phyloP scores from a whole-genome alignment of 2,329 filamentous ascomycete genomes.

The Grosmannia penicillata region DNA sequence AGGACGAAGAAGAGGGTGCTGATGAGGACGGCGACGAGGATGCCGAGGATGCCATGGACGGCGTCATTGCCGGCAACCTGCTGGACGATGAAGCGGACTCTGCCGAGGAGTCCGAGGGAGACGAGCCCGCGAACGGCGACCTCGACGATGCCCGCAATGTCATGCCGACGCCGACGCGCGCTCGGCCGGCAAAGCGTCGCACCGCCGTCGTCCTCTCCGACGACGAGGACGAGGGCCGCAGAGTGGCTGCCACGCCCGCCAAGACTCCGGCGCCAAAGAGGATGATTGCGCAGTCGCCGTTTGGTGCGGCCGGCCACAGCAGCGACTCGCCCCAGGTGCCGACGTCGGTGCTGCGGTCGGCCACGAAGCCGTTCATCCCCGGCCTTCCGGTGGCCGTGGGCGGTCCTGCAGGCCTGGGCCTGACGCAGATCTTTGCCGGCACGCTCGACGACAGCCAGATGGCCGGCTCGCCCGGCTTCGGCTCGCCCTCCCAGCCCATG shows the following conservation, averaged over 20 bases:
- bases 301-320: constrained; percentile 16
- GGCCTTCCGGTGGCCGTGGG: constrained; percentile 41
- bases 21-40: constrained; percentile 12
- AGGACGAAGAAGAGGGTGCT: constrained; percentile 5
- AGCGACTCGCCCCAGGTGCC: constrained; percentile 39
- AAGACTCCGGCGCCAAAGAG: constrained; percentile 34
- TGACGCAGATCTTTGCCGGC: constrained; percentile 83
- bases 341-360: constrained; percentile 51
- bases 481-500: constrained; percentile 32
- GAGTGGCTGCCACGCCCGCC: constrained; percentile 14
- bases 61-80: constrained; percentile 13
- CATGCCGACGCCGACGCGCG: constrained; percentile 4
- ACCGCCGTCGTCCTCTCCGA: constrained; percentile 40
- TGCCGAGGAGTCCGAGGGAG: constrained; percentile 18
- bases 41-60: constrained; percentile 10
- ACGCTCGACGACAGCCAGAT: constrained; percentile 57
- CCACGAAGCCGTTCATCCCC: constrained; percentile 55
- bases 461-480: constrained; percentile 9
- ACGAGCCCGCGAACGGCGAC: constrained; percentile 11
- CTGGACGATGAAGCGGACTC: constrained; percentile 9
- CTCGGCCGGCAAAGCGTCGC: constrained; percentile 33
- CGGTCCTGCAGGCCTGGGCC: constrained; percentile 50
- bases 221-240: constrained; percentile 52
- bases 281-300: constrained; percentile 25
- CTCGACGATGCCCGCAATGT: background rate